Base-by-base conservation (phyloP, 768 basidiomycete genomes). In the Galerina sulciceps region DNA sequence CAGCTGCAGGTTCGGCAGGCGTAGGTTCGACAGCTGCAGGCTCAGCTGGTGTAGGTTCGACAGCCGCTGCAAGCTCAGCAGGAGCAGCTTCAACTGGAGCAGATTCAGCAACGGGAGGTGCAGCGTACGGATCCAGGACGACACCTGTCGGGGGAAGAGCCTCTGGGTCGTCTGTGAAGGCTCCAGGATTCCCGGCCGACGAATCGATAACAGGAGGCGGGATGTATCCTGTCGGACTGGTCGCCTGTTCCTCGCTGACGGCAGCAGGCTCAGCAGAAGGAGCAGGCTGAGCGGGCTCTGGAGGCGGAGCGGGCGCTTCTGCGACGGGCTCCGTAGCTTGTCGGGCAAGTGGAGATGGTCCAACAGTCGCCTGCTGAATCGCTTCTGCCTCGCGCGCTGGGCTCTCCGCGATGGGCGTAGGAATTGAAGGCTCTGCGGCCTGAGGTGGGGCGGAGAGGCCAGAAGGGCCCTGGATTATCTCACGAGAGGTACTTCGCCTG, bases 381-480 rank as follows among this genome's bases (percentile, higher is more conserved):
- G 74, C 75, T 13, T 78, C 83, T 9, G 77, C 81, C 64, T 87
- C 86, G 22, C 86, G 80, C 8, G 79, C 80, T 26, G 89, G 88
- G 2, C 87, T 89, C 67, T 91, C 90, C 1, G 84, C 78, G 57
- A 91, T 89, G 3, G 90, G 88, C 59, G 85, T 87, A 10, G 87
- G 86, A 23, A 66, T 45, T 11, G 66, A 56, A 4, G 63, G 55
- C 13, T 62, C 57, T 31, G 67, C 53, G 10, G 66, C 45, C 40
- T 46, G 54, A 37, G 49, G 43, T 9, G 53, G 43, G 15, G 57
- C 41, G 11, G 58, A 36, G 10, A 44, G 67, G 62, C 31, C 60
- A 8, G 67, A 61, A 11, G 65, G 57, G 40, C 62, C 38, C 10
- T 36, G 63, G 11, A 69, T 48, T 4, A 66, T 58, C 41, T 67